Conservation (phyloP, 2,329 filamentous ascomycete species). For the Hypoxylon sp. region DNA sequence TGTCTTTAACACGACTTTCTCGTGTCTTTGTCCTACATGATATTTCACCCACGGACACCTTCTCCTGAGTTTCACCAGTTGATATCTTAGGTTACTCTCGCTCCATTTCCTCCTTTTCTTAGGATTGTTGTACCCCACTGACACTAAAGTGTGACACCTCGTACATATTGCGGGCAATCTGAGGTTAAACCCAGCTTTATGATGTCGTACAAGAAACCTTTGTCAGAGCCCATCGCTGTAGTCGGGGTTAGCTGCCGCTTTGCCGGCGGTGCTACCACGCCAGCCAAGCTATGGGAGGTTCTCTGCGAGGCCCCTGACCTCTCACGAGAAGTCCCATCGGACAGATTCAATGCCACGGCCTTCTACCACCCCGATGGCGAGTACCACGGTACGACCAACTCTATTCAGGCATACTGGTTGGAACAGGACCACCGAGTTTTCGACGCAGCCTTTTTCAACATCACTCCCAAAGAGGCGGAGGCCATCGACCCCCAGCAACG, state of each 20-base stretch:
- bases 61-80: not conserved
- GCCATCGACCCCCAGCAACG: slow-evolving; percentile 56
- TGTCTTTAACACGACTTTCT: not conserved
- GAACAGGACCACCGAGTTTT: slow-evolving; percentile 50
- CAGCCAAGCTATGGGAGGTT: slow-evolving; percentile 51
- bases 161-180: slow-evolving; percentile 1
- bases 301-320: slow-evolving; percentile 50
- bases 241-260: slow-evolving; percentile 54
- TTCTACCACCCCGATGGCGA: slow-evolving; percentile 54
- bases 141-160: slow-evolving; percentile 11
- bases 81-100: not conserved
- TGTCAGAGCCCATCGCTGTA: slow-evolving; percentile 51
- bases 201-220: slow-evolving; percentile 44
- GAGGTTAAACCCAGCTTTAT: not conserved
- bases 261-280: slow-evolving; percentile 49
- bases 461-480: slow-evolving; percentile 56
- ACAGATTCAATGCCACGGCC: slow-evolving; percentile 49
- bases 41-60: not conserved
- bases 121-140: slow-evolving; percentile 5
- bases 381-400: slow-evolving; percentile 55
- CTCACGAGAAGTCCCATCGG: slow-evolving; percentile 49
- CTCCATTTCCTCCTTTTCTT: not conserved
- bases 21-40: not conserved
- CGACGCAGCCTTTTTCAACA: slow-evolving; percentile 56
- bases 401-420: slow-evolving; percentile 53